Conservation (phyloP, 2,329 filamentous ascomycete species). For the Diaporthe humulicola region DNA sequence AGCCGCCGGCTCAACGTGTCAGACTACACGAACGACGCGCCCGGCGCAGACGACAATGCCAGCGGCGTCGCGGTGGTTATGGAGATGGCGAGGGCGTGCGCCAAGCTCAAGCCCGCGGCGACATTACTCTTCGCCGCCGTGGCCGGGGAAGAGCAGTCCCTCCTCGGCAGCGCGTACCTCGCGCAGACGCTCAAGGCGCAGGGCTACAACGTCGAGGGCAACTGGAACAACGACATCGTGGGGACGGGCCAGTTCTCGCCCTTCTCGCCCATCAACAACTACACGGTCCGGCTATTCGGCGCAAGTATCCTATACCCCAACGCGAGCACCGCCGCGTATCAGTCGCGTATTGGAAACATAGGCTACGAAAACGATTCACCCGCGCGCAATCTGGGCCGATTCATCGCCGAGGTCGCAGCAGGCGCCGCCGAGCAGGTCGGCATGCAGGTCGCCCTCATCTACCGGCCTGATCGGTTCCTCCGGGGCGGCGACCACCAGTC, state of each 20-base stretch:
- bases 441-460: slow-evolving; percentile 69
- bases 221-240: slow-evolving; percentile 71
- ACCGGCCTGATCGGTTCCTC: slow-evolving; percentile 68
- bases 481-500: slow-evolving; percentile 68
- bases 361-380: slow-evolving; percentile 60
- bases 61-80: slow-evolving; percentile 60
- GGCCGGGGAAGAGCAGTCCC: slow-evolving; percentile 69
- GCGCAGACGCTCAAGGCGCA: slow-evolving; percentile 65
- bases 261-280: slow-evolving; percentile 42
- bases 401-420: slow-evolving; percentile 65
- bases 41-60: slow-evolving; percentile 71
- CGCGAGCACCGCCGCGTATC: slow-evolving; percentile 26
- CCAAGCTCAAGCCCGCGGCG: slow-evolving; percentile 59
- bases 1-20: slow-evolving; percentile 62
- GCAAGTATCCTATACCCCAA: slow-evolving; percentile 38
- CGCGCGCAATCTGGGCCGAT: slow-evolving; percentile 64
- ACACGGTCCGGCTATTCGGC: slow-evolving; percentile 66
- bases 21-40: slow-evolving; percentile 65
- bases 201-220: slow-evolving; percentile 67
- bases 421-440: slow-evolving; percentile 59
- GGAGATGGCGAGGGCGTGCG: slow-evolving; percentile 67
- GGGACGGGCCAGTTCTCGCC: slow-evolving; percentile 63
- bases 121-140: slow-evolving; percentile 70
- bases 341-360: slow-evolving; percentile 51
- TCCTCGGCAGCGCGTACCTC: slow-evolving; percentile 65